Conservation (phyloP, 2,329 filamentous ascomycete species). For the Lasiodiplodia sp. region DNA sequence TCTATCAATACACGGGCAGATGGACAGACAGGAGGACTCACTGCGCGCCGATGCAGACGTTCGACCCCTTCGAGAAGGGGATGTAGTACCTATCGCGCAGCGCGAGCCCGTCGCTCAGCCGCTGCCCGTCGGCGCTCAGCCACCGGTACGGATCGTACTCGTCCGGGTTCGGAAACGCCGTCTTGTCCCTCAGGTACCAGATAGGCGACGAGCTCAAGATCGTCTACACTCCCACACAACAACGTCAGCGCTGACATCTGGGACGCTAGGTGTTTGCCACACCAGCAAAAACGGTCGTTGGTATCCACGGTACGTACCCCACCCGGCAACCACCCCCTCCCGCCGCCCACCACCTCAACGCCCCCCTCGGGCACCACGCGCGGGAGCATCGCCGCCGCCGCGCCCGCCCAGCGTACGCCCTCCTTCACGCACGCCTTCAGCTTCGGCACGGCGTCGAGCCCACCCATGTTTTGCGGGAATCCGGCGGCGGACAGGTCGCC, state of each 20-base stretch:
- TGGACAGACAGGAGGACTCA: neutral
- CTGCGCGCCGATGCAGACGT: constrained; percentile 18
- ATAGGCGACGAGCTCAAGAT: constrained; percentile 16
- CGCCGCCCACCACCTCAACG: neutral
- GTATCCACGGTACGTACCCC: constrained; percentile 4
- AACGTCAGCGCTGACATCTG: too few relatives aligned
- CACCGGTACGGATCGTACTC: constrained; percentile 20
- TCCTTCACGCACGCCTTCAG: constrained; percentile 19
- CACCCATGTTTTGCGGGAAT: neutral
- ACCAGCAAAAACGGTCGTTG: too few relatives aligned
- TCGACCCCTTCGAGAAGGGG: constrained; percentile 19
- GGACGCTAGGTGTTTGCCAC: too few relatives aligned
- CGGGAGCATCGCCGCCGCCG: constrained; percentile 13
- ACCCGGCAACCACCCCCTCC: neutral
- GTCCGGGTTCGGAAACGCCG: constrained; percentile 10
- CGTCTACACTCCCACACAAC: neutral
- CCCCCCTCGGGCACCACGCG: constrained; percentile 6
- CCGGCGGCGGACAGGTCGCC: neutral
- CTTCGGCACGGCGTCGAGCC: neutral
- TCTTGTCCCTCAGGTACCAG: constrained; percentile 22
- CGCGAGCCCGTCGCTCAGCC: constrained; percentile 4
- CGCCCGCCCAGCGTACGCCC: constrained; percentile 4
- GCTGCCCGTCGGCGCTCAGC: constrained; percentile 3
- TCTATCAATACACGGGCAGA: too few relatives aligned
- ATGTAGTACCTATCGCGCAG: constrained; percentile 19